Base-by-base conservation (phyloP, 345 rosid genomes). In the Lepidium didymum region DNA sequence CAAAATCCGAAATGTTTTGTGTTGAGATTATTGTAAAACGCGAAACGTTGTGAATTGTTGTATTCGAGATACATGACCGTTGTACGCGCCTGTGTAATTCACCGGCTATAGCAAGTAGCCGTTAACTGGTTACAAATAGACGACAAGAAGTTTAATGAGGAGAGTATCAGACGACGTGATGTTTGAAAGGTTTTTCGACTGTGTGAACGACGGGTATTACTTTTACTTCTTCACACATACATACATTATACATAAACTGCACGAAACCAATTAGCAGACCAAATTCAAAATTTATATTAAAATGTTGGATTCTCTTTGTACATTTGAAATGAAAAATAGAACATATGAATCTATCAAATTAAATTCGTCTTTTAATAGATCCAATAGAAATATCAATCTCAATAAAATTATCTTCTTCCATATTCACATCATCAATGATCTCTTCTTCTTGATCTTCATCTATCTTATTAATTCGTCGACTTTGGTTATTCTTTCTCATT, bases 361-460 rank as follows among this genome's bases (percentile, higher is more conserved):
- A 67, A 58, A 55, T 59, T 60, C 78, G 50, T 36, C 77, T 72
- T 74, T 90, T 90, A 73, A 87, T 90, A 46, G 88, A 90, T 7
- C 91, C 89, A 75, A 83, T 63, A 8, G 87, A 83, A 66, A 90
- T 84, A 75, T 90, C 96, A 72, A 90, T 86, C 79, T 90, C 96
- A 69, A 90, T 85, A 63, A 90, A 72, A 60, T 84, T 85, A 27
- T 87, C 93, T 42, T 87, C 96, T 49, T 84, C 96, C 37, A 70
- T 61, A 55, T 60, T 85, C 27, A 56, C 79, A 57, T 78, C 78
- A 8, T 71, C 77, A 7, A 70, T 70, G 29, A 1, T 2, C 2
- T 62, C 55, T 44, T 62, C 49, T 62, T 35, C 63, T 42, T 61
- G 53, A 16, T 60, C 59, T 33, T 15, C 7, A 41, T 7, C 69